These are phyloP conservation scores for Eucalyptus marginata DNA, from an alignment of 345 rosid genomes.

Conservation along the genomic window DNA sequence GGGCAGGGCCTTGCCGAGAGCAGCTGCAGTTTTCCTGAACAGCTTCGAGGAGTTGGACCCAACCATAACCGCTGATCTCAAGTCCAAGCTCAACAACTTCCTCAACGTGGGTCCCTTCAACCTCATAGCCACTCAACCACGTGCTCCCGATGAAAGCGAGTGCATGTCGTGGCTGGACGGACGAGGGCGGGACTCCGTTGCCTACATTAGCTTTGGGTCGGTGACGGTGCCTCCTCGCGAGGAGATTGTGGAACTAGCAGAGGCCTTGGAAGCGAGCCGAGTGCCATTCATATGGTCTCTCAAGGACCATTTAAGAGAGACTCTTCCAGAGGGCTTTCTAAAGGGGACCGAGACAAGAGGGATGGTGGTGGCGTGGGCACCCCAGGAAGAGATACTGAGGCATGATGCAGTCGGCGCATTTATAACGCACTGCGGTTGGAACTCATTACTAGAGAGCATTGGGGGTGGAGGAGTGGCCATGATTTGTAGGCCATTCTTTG, in stretches of 20 bases:
- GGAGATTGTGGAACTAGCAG: conserved; percentile 20
- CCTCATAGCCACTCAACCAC: not conserved
- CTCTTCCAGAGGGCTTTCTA: conserved; percentile 22
- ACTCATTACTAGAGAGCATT: conserved; percentile 22
- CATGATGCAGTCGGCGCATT: conserved; percentile 13
- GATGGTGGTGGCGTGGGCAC: conserved; percentile 24
- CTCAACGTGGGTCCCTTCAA: conserved; percentile 24
- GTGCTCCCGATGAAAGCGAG: not conserved
- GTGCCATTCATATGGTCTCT: conserved; percentile 30
- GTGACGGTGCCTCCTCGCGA: conserved; percentile 10
- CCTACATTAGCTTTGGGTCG: conserved; percentile 27
- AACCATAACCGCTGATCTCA: conserved; percentile 6
- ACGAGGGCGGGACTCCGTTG: conserved; percentile 15
- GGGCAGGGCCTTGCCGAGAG: conserved; percentile 15
- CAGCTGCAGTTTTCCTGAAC: conserved; percentile 24
- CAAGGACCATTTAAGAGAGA: not conserved
- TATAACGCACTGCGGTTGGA: conserved; percentile 28
- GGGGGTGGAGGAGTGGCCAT: conserved; percentile 13
- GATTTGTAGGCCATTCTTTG: conserved; percentile 27
- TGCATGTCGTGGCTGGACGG: conserved; percentile 25
- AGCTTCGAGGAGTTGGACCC: conserved; percentile 30
- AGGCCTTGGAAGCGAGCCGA: conserved; percentile 12
- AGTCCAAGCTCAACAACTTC: conserved; percentile 12
- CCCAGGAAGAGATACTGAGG: conserved; percentile 9
- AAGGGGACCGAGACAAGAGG: conserved; percentile 11